Percentiles rank a stretch among this genome's conserved stretches.
phyloP scores from a whole-genome alignment of 1,284 basidiomycete species.

The Ustilago trichophora region DNA sequence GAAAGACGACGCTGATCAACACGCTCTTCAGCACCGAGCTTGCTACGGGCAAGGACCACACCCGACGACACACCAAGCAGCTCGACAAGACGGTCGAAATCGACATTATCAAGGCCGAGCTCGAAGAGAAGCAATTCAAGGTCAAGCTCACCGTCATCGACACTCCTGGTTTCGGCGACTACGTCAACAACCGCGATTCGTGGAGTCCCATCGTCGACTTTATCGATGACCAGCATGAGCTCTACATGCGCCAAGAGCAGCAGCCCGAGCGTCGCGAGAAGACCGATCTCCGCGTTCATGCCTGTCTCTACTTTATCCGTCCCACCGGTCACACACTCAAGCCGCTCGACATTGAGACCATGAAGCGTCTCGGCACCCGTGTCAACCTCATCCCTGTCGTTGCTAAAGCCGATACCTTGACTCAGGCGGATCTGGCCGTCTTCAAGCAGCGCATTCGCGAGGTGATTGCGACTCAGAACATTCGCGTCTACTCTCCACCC shows the following conservation, averaged over 20 bases:
- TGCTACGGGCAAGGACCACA: conserved; percentile 89
- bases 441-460: conserved; percentile 96
- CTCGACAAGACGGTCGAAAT: conserved; percentile 96
- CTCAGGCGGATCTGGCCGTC: conserved; percentile 85
- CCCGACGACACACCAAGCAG: conserved; percentile 89
- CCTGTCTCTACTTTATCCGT: conserved; percentile 96
- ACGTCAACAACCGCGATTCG: conserved; percentile 97
- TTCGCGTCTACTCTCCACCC: conserved; percentile 92
- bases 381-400: conserved; percentile 97
- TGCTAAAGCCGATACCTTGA: conserved; percentile 95
- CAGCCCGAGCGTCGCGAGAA: conserved; percentile 92
- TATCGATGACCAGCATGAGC: conserved; percentile 99
- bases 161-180: conserved; percentile 98
- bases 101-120: conserved; percentile 73
- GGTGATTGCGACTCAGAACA: conserved; percentile 87
- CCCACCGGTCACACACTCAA: conserved; percentile 97
- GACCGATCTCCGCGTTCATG: conserved; percentile 93
- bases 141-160: conserved; percentile 99
- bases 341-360: conserved; percentile 98
- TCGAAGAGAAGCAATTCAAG: conserved; percentile 99
- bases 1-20: conserved; percentile 77
- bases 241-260: conserved; percentile 99
- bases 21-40: conserved; percentile 99
- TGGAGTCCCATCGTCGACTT: conserved; percentile 99
- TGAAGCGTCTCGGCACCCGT: conserved; percentile 94